Evolutionary conservation across 192 early-diverging fungal genomes (phyloP), one percentile per base, ranked within the genome.

Genomic region (Podila verticillata): DNA sequence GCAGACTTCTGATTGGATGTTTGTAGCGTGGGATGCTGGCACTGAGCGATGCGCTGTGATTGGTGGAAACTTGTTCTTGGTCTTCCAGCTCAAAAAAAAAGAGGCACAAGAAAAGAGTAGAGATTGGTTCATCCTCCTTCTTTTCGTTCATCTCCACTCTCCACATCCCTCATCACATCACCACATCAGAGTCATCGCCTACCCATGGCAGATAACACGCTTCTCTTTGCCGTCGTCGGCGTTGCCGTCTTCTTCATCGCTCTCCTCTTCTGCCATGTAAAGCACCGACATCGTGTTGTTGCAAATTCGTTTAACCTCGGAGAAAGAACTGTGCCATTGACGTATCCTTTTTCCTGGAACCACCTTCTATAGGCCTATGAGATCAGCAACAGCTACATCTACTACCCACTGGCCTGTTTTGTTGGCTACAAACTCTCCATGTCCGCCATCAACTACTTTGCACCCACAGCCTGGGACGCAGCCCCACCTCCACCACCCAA

Each of bases 181-280:
- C 15, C 17, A 15, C 15, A 7, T 44, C 39, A 15, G 39, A 44
- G 12, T 44, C 39, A 44, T 4, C 17, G 17, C n/a, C n/a, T n/a
- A 36, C 65, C 63, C 19, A 80, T 80, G 77, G 68, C 70, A 2
- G 6, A n/a, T 4, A 72, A 64, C 77, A 61, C 51, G 5, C 49
- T 56, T 30, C 34, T 80, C 0, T 72, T 68, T 61, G 68, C 61
- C 19, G 66, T 30, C 5, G 77, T 72, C 24, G 77, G 54, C 7
- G 57, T 68, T 31, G 65, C 39, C 29, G 57, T 80, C 54, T 64
- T 80, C 31, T 26, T 80, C 47, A 36, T 72, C 15, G 64, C 77
- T 7, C 77, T 80, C 47, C 61, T 80, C 44, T 80, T 80, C 56
- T 80, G 77, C 28, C 48, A 68, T 63, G 77, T 80, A 80, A 39